Conservation (phyloP, 768 basidiomycete genomes). For the Gautieria morchelliformis region DNA sequence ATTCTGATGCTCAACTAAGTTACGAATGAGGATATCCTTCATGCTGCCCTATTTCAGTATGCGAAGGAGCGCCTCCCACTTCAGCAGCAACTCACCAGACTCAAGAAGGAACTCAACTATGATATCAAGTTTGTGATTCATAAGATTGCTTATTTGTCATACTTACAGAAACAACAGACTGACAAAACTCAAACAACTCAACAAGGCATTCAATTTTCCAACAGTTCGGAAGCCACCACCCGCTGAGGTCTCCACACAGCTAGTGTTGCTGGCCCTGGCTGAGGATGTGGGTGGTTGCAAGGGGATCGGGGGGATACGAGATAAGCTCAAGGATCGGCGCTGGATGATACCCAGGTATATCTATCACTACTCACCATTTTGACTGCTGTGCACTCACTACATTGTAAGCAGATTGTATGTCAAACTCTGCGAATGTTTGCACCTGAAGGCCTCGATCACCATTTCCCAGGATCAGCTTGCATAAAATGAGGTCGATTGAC, state of each 20-base stretch:
- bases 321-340: neutral
- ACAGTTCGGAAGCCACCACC: neutral
- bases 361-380: neutral
- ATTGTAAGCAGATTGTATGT: neutral
- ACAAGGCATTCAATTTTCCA: neutral
- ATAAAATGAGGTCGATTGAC: neutral
- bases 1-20: neutral
- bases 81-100: neutral
- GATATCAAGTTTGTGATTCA: neutral
- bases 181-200: neutral
- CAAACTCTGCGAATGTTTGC: neutral
- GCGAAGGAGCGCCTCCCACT: neutral
- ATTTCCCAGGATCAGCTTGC: neutral
- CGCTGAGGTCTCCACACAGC: neutral
- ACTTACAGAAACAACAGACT: neutral
- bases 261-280: neutral
- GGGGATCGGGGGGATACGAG: neutral
- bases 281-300: neutral
- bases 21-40: neutral
- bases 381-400: neutral
- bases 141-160: neutral
- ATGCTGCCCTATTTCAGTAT: neutral
- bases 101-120: neutral
- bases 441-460: neutral
- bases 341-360: neutral